Conservation (phyloP, 257 asterid genomes). For the Penstemon newberryi region DNA sequence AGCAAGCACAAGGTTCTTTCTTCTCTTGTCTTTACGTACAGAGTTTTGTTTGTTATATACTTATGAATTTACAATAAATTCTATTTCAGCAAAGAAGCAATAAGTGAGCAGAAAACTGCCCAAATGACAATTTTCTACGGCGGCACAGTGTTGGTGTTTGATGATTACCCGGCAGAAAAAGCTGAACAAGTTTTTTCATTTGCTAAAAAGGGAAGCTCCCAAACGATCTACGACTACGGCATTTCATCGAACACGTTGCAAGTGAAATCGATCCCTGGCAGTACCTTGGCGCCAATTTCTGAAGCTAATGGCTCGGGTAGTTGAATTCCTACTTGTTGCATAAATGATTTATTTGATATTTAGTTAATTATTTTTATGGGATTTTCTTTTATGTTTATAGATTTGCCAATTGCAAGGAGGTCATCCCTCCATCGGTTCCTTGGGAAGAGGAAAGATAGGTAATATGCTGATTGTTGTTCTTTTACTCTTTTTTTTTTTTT, state of each 20-base stretch:
- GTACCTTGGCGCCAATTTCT: constrained; percentile 22
- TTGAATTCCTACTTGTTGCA: background rate
- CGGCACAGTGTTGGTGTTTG: constrained; percentile 61
- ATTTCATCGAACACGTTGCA: constrained; percentile 23
- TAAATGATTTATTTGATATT: background rate
- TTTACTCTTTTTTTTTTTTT: background rate
- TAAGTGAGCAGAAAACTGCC: constrained; percentile 36
- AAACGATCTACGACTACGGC: constrained; percentile 30
- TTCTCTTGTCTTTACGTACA: background rate
- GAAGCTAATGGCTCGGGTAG: constrained; percentile 50
- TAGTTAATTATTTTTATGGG: background rate
- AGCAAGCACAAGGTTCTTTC: constrained; percentile 43
- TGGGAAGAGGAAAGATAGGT: constrained; percentile 78
- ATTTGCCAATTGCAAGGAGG: constrained; percentile 82
- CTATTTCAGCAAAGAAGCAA: constrained; percentile 42
- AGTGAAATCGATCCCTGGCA: constrained; percentile 25
- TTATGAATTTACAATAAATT: background rate
- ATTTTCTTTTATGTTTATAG: constrained; percentile 33
- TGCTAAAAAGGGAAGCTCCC: constrained; percentile 50
- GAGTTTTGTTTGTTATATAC: background rate
- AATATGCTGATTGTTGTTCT: constrained; percentile 21
- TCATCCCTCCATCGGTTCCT: constrained; percentile 80
- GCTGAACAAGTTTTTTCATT: constrained; percentile 49
- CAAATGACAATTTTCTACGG: constrained; percentile 75
- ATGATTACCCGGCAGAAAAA: constrained; percentile 54